These are phyloP conservation scores for Kalmanozyma brasiliensis DNA, from an alignment of 1,284 basidiomycete genomes.

Conservation along the genomic window DNA sequence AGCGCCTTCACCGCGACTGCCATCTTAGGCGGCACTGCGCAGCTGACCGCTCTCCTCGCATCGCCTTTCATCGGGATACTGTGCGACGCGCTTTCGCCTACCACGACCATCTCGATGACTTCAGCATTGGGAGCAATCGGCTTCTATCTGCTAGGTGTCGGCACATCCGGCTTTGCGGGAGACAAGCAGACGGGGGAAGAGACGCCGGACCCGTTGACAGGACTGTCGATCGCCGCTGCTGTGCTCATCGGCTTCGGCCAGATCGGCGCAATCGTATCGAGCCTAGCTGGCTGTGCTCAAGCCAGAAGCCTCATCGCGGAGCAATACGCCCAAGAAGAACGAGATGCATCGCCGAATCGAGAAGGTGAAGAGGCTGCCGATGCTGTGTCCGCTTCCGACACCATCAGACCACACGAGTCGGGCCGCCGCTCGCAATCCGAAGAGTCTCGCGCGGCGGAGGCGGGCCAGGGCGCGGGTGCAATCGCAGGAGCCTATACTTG, in stretches of 20 bases:
- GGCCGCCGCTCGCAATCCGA: background rate
- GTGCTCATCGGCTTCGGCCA: conserved; percentile 46
- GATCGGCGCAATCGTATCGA: conserved; percentile 52
- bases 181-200: conserved; percentile 29
- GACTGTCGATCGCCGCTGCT: conserved; percentile 39
- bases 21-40: conserved; percentile 48
- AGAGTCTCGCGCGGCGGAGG: background rate
- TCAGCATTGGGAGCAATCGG: conserved; percentile 38
- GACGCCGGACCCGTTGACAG: conserved; percentile 37
- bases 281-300: conserved; percentile 45
- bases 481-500: conserved; percentile 56
- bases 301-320: conserved; percentile 16
- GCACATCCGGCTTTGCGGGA: conserved; percentile 27
- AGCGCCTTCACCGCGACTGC: conserved; percentile 51
- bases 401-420: background rate
- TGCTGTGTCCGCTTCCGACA: conserved; percentile 4
- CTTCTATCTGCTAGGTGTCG: conserved; percentile 39
- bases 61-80: conserved; percentile 47
- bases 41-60: conserved; percentile 45
- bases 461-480: conserved; percentile 34
- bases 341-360: background rate
- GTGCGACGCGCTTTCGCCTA: conserved; percentile 43
- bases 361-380: conserved; percentile 2
- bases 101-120: conserved; percentile 30
- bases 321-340: background rate